Conservation (phyloP, 2,329 filamentous ascomycete genomes). For the Penicillium oxalicum region DNA sequence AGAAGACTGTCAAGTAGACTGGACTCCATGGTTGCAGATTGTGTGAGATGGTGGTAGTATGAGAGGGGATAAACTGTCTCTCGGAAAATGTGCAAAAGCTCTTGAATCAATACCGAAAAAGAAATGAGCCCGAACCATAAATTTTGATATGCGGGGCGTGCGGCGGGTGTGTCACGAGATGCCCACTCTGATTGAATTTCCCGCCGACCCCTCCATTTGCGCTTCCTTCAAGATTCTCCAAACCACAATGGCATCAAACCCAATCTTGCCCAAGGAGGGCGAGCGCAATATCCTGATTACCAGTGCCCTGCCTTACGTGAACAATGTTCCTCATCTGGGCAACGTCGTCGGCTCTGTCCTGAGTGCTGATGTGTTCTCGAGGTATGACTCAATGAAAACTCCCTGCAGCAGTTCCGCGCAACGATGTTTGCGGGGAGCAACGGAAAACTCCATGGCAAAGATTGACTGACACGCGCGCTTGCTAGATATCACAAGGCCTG, state of each 20-base stretch:
- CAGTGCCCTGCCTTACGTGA: conserved; percentile 82
- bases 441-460: not conserved
- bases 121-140: conserved; percentile 3
- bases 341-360: conserved; percentile 85
- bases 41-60: too few species aligned
- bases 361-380: conserved; percentile 77
- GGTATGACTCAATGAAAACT: conserved; percentile 26
- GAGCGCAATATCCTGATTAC: conserved; percentile 88
- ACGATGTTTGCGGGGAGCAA: too few species aligned
- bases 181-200: conserved; percentile 50
- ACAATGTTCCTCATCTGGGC: conserved; percentile 75
- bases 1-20: conserved; percentile 54
- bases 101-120: too few species aligned
- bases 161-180: conserved; percentile 18
- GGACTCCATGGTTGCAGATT: conserved; percentile 27
- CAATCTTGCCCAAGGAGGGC: conserved; percentile 60
- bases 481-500: conserved; percentile 69
- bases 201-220: conserved; percentile 52
- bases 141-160: conserved; percentile 20
- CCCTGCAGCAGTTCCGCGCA: conserved; percentile 48
- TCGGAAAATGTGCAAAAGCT: too few species aligned
- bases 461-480: conserved; percentile 11
- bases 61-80: too few species aligned
- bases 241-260: conserved; percentile 26
- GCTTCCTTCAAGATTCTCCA: conserved; percentile 7